Evolutionary conservation across 495 filamentous ascomycete genomes (phyloP).

Genomic region (Penicillium lagena): DNA sequence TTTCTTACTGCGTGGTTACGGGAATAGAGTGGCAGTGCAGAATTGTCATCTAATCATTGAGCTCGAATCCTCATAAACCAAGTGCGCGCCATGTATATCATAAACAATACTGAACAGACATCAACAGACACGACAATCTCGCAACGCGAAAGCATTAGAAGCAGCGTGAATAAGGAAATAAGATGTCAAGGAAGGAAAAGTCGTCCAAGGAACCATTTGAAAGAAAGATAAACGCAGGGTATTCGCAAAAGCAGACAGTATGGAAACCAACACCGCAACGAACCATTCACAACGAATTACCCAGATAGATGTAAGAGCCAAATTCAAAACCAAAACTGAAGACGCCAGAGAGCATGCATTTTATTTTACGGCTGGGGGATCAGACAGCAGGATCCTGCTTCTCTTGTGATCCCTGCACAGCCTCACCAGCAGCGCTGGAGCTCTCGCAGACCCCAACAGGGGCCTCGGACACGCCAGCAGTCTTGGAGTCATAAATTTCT

Average conservation of each 20-base stretch:
- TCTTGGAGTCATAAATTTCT: background rate
- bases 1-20: background rate
- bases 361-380: background rate
- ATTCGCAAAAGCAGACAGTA: too few species aligned
- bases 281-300: background rate
- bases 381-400: conserved; percentile 1
- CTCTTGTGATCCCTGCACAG: background rate
- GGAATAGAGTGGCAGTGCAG: too few species aligned
- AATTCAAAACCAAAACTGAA: background rate
- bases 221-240: background rate
- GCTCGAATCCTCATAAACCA: background rate
- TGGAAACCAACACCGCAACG: too few species aligned
- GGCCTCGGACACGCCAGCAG: conserved; percentile 7
- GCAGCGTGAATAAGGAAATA: conserved; percentile 10
- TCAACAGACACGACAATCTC: background rate
- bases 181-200: background rate
- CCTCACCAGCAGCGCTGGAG: conserved; percentile 48
- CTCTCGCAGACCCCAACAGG: conserved; percentile 60
- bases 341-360: conserved; percentile 10
- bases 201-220: too few species aligned
- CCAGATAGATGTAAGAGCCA: conserved; percentile 1
- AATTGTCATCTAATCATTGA: background rate
- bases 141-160: background rate
- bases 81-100: background rate
- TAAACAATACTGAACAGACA: background rate